A percentile compares a stretch with the other conserved stretches of the same genome.
Conservation (phyloP, 2,329 filamentous ascomycete genomes). For the Metarhizium rileyi region DNA sequence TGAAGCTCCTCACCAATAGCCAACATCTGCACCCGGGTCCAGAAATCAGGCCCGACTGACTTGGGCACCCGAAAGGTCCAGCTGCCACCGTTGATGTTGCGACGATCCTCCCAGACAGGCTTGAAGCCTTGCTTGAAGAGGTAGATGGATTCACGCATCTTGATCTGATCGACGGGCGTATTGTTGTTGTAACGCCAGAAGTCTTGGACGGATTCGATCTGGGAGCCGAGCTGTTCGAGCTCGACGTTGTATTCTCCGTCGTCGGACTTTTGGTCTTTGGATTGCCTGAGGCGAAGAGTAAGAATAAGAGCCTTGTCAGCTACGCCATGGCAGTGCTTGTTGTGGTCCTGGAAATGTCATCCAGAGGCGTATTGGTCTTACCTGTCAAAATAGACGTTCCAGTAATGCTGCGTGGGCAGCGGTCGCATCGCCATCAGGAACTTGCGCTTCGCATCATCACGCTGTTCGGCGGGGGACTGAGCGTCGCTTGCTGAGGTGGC, state of each 20-base stretch:
- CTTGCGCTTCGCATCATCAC: constrained; percentile 75
- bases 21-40: constrained; percentile 71
- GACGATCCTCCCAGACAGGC: constrained; percentile 75
- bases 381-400: constrained; percentile 62
- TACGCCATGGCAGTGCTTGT: neutral
- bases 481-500: constrained; percentile 49
- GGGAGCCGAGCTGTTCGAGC: constrained; percentile 51
- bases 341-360: neutral
- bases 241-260: constrained; percentile 40
- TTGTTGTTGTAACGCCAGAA: constrained; percentile 81
- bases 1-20: constrained; percentile 78
- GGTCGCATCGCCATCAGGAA: constrained; percentile 65
- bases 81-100: constrained; percentile 76
- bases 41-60: constrained; percentile 60
- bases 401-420: constrained; percentile 70
- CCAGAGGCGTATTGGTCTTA: no score
- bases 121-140: constrained; percentile 71
- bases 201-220: constrained; percentile 73
- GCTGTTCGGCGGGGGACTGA: constrained; percentile 60
- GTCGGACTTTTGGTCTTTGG: constrained; percentile 35
- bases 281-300: constrained; percentile 14
- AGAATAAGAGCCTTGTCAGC: neutral
- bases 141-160: constrained; percentile 68
- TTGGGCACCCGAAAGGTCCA: constrained; percentile 92
- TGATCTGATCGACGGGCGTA: constrained; percentile 65